phyloP scores from a whole-genome alignment of 495 filamentous ascomycete species.

The Xylaria cubensis region DNA sequence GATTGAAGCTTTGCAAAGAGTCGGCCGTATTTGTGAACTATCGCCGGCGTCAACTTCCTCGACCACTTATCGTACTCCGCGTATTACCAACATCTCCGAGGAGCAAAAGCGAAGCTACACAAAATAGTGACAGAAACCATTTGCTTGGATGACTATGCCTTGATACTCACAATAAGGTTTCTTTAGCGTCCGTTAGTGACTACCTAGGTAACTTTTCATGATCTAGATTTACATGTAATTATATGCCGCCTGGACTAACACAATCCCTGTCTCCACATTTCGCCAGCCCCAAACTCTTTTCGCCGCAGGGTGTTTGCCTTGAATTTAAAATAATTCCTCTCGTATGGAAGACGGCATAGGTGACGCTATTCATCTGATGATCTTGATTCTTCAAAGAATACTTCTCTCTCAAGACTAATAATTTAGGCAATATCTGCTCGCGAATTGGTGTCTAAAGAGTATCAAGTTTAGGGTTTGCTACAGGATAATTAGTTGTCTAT shows the following conservation, averaged over 20 bases:
- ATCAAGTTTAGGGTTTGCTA: background rate
- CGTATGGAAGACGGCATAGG: background rate
- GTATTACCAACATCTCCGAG: background rate
- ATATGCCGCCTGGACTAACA: background rate
- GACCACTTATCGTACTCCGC: background rate
- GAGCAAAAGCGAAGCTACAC: background rate
- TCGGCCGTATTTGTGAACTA: background rate
- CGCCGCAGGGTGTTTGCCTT: background rate
- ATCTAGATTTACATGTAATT: background rate
- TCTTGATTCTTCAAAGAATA: background rate
- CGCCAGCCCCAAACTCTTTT: background rate
- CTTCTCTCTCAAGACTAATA: background rate
- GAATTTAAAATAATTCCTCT: background rate
- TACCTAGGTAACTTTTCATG: background rate
- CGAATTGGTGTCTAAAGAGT: background rate
- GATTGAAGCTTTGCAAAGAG: background rate
- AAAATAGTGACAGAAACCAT: background rate
- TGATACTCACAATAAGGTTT: conserved; percentile 9
- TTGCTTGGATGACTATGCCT: too few relatives aligned
- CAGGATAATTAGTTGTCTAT: background rate
- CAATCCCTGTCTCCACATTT: background rate
- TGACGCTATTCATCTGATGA: background rate
- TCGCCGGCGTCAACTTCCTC: background rate
- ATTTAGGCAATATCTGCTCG: background rate
- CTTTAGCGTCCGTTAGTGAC: background rate